Evolutionary conservation across 2,329 filamentous ascomycete genomes (phyloP).

Genomic region (Cercospora sesami): DNA sequence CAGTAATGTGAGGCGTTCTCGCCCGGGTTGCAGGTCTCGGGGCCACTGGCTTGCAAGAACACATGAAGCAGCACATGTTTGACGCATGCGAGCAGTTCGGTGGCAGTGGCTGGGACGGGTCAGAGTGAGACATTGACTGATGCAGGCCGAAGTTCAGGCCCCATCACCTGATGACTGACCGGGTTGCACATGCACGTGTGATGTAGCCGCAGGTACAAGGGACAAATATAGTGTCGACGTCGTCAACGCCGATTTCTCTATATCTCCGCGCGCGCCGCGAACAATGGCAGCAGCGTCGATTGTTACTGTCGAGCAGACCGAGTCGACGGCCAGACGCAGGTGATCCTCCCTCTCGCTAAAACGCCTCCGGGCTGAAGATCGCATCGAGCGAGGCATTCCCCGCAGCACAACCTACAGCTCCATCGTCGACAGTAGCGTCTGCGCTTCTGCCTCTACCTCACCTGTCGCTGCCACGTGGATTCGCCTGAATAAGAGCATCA

Average conservation of each 20-base stretch:
- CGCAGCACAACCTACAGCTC: not conserved
- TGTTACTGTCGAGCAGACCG: not conserved
- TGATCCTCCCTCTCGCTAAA: not conserved
- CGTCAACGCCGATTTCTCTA: not conserved
- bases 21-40: not conserved
- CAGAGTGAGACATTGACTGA: conserved; percentile 12
- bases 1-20: not conserved
- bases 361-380: not conserved
- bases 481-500: not conserved
- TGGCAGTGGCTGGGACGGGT: not conserved
- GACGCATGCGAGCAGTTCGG: not conserved
- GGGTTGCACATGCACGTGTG: conserved; percentile 7
- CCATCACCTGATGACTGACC: not conserved
- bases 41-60: not conserved
- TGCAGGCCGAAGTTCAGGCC: conserved; percentile 14
- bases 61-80: not conserved
- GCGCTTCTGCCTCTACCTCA: not conserved
- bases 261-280: not conserved
- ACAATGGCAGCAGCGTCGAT: not conserved
- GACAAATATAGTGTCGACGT: conserved; percentile 1
- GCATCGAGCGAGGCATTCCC: not conserved
- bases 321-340: not conserved
- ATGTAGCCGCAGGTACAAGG: conserved; percentile 8
- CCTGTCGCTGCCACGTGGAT: conserved; percentile 14
- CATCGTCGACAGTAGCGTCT: not conserved